phyloP scores from a whole-genome alignment of 768 basidiomycete species.

The Rhodotorula diobovata region DNA sequence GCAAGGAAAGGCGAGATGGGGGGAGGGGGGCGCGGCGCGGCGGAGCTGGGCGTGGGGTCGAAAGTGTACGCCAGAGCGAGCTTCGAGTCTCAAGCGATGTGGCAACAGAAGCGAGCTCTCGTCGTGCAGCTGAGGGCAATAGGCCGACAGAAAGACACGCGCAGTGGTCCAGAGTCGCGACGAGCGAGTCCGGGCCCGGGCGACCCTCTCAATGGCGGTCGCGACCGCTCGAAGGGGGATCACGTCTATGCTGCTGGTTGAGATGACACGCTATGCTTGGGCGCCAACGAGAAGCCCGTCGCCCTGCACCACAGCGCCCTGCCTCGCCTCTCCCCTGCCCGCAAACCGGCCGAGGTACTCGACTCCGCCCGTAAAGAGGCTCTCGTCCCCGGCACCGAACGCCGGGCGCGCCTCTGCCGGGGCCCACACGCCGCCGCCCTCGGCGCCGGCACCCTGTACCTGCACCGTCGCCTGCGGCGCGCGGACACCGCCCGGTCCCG shows the following conservation, averaged over 20 bases:
- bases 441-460: neutral
- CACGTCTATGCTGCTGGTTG: neutral
- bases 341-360: slow-evolving; percentile 15
- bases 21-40: no score
- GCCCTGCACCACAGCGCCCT: neutral
- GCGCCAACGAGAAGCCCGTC: neutral
- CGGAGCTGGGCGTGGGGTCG: neutral
- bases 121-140: no score
- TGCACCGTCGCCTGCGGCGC: neutral
- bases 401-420: slow-evolving; percentile 8
- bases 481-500: neutral
- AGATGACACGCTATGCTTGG: neutral
- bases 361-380: slow-evolving; percentile 21
- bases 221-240: no score
- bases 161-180: no score
- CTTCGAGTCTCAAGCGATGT: no score
- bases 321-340: neutral
- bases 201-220: no score
- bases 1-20: no score
- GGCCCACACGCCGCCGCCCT: neutral
- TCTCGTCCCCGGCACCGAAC: slow-evolving; percentile 6
- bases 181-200: no score
- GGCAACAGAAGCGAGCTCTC: no score
- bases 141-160: no score
- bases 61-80: neutral